Percentiles rank a stretch among this genome's conserved stretches.
phyloP scores from a whole-genome alignment of 441 rosid genomes.

The Croton setiger region DNA sequence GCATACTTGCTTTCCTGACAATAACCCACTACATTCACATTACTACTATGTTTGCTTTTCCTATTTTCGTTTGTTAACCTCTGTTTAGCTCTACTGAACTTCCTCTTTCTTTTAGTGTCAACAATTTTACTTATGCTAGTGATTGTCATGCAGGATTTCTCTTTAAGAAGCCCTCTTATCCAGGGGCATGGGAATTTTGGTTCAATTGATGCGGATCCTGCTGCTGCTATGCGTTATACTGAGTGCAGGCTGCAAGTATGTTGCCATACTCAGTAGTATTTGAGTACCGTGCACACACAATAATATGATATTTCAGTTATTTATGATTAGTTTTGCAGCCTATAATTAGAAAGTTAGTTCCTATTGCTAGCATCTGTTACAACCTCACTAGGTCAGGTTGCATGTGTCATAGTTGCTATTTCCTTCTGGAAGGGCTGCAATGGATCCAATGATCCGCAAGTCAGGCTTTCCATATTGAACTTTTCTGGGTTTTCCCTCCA shows the following conservation, averaged over 20 bases:
- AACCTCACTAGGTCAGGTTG: neutral
- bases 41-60: neutral
- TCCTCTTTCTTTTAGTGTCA: neutral
- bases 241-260: constrained; percentile 93
- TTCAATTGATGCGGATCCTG: constrained; percentile 93
- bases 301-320: neutral
- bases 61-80: neutral
- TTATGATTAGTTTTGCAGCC: neutral
- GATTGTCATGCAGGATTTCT: constrained; percentile 57
- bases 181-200: constrained; percentile 99
- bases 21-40: neutral
- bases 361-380: neutral
- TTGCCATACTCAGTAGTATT: constrained; percentile 13
- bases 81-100: neutral
- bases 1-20: neutral
- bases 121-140: neutral
- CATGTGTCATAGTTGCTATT: neutral
- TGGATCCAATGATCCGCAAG: too few species aligned
- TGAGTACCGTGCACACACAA: neutral
- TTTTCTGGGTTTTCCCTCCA: neutral
- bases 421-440: neutral
- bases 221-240: constrained; percentile 98
- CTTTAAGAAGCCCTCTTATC: constrained; percentile 81
- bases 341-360: neutral
- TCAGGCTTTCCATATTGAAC: neutral